Percentiles rank a stretch among this genome's conserved stretches.
Conservation (phyloP, 2,329 filamentous ascomycete species). For the Thielaviopsis euricoi region DNA sequence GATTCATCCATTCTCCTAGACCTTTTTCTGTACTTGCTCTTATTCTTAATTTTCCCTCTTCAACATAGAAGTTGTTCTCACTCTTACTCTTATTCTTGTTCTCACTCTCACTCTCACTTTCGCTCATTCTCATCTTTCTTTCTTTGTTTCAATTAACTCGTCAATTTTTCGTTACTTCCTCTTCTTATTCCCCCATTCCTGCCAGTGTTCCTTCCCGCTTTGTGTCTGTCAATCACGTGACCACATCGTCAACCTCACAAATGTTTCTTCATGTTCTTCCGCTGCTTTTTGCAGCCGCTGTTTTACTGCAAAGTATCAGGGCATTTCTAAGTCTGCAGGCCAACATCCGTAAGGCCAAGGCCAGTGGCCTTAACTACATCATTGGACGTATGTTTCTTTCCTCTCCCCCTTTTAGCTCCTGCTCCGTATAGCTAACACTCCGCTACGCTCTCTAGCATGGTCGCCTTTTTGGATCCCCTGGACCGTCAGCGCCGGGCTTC, state of each 20-base stretch:
- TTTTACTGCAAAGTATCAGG: conserved; percentile 20
- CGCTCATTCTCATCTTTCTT: no score
- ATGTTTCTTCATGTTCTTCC: neutral
- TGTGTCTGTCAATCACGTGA: no score
- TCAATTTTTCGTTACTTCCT: no score
- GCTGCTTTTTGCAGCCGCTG: conserved; percentile 19
- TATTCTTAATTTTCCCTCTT: no score
- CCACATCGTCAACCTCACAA: neutral
- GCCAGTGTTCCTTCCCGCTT: no score
- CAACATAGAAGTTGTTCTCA: no score
- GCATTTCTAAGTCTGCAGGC: conserved; percentile 21
- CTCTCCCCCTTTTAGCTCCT: conserved; percentile 7
- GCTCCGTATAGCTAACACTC: neutral
- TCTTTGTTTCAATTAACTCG: no score
- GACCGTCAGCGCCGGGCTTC: conserved; percentile 27
- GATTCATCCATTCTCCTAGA: no score
- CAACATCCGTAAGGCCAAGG: conserved; percentile 34
- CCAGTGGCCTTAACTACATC: conserved; percentile 34
- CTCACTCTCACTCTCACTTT: no score
- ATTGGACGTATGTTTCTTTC: conserved; percentile 33
- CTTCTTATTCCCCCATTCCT: no score
- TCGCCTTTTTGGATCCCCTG: conserved; percentile 35
- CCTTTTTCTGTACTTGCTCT: no score
- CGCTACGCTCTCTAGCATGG: conserved; percentile 22
- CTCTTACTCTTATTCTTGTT: no score